Percentiles rank a stretch among this genome's conserved stretches.
Evolutionary conservation across 805 yeast species (phyloP).

Genomic region (Danielia reshetovae): DNA sequence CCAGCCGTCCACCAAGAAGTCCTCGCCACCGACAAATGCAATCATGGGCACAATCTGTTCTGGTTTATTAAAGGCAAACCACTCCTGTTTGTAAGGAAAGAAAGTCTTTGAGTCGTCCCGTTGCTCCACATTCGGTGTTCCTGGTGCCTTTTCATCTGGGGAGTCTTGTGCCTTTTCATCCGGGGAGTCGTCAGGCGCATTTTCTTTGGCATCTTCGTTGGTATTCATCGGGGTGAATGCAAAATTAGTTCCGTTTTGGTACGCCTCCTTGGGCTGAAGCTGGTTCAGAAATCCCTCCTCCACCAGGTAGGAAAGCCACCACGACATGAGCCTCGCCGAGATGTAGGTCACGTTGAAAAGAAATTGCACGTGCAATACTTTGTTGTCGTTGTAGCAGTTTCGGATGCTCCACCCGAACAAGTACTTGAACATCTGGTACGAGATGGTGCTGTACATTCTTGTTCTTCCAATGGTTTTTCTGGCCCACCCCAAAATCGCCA

Average conservation of each 20-base stretch:
- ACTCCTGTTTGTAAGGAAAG: conserved; percentile 47
- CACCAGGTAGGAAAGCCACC: conserved; percentile 69
- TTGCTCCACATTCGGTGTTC: background rate
- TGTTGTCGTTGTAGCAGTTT: conserved; percentile 60
- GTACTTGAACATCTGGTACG: conserved; percentile 82
- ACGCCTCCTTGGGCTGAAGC: conserved; percentile 30
- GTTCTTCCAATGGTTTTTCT: conserved; percentile 42
- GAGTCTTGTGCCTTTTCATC: background rate
- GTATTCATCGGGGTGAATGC: conserved; percentile 20
- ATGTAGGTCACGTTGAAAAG: conserved; percentile 83
- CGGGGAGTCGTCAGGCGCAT: background rate
- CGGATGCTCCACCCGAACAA: conserved; percentile 83
- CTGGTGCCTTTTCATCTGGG: background rate
- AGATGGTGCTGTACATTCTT: conserved; percentile 51
- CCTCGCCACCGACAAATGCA: conserved; percentile 68
- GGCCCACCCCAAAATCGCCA: conserved; percentile 67
- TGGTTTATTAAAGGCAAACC: conserved; percentile 44
- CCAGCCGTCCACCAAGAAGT: conserved; percentile 73
- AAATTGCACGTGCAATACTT: conserved; percentile 68
- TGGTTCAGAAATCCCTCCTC: conserved; percentile 39
- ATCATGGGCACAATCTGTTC: conserved; percentile 49
- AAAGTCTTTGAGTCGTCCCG: conserved; percentile 49
- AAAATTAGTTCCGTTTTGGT: conserved; percentile 25
- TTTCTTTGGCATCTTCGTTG: conserved; percentile 14
- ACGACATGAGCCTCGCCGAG: conserved; percentile 75